phyloP scores from a whole-genome alignment of 164 flowering plant species.

The Nelumbo lutea region DNA sequence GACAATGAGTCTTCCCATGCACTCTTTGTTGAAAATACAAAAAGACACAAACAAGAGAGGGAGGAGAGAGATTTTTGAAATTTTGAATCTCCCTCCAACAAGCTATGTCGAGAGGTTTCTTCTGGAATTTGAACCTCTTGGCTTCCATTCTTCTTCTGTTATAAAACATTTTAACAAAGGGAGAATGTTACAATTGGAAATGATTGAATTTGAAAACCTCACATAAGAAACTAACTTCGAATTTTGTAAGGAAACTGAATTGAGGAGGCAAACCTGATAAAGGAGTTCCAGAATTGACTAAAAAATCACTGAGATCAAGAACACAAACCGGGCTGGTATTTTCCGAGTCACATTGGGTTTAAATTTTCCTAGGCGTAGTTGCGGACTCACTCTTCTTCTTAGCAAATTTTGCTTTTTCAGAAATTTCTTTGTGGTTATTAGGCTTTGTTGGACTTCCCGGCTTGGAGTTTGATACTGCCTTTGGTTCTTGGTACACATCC shows the following conservation, averaged over 20 bases:
- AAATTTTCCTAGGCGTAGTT: conserved; percentile 12
- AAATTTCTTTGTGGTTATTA: conserved; percentile 8
- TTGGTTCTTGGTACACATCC: conserved; percentile 8
- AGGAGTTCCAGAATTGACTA: conserved; percentile 23
- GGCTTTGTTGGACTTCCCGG: conserved; percentile 1
- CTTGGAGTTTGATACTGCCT: neutral
- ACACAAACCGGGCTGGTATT: conserved; percentile 81
- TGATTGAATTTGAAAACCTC: neutral
- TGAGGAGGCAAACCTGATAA: conserved; percentile 35
- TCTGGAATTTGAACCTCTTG: conserved; percentile 28
- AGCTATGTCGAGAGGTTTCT: conserved; percentile 35
- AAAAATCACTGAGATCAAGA: conserved; percentile 46
- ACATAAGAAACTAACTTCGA: neutral
- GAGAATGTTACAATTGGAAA: neutral
- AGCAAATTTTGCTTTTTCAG: conserved; percentile 7
- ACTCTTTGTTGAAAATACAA: accelerated
- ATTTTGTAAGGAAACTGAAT: neutral
- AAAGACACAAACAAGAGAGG: no score
- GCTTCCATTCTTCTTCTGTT: conserved; percentile 27
- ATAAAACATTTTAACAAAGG: neutral
- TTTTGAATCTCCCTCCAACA: neutral
- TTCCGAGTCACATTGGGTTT: conserved; percentile 40
- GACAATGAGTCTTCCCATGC: no score
- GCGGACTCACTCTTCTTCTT: conserved; percentile 16
- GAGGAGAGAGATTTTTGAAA: no score